phyloP scores from a whole-genome alignment of 352 stramenopile genomes.

The Globisporangium carolinianum region DNA sequence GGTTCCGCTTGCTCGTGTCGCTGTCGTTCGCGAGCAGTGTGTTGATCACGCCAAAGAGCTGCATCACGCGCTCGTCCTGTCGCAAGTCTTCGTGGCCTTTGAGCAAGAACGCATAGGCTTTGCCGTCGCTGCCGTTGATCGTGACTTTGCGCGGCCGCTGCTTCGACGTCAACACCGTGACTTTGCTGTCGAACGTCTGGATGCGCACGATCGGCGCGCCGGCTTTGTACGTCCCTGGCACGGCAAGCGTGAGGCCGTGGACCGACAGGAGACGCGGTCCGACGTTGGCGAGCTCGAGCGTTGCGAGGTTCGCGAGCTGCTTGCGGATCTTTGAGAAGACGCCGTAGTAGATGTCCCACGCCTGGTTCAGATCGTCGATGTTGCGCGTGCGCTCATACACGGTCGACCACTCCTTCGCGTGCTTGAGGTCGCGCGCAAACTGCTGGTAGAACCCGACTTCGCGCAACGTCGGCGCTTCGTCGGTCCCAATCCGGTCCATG shows the following conservation, averaged over 20 bases:
- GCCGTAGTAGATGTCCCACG: constrained; percentile 99
- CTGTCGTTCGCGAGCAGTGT: constrained; percentile 97
- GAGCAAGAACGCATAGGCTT: constrained; percentile 98
- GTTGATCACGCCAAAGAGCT: constrained; percentile 99
- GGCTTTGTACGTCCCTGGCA: constrained; percentile 91
- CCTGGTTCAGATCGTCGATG: constrained; percentile 79
- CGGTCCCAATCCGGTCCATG: constrained; percentile 69
- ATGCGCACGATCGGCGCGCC: constrained; percentile 84
- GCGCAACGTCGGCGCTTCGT: constrained; percentile 77
- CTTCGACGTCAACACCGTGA: constrained; percentile 98
- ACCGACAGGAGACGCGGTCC: constrained; percentile 94
- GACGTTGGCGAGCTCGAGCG: constrained; percentile 96
- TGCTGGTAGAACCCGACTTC: constrained; percentile 84
- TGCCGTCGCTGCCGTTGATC: constrained; percentile 97
- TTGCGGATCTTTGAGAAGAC: constrained; percentile 94
- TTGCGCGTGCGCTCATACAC: constrained; percentile 75
- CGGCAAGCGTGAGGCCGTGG: constrained; percentile 92
- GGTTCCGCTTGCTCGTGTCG: constrained; percentile 96
- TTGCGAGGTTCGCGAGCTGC: constrained; percentile 93
- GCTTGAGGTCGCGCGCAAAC: constrained; percentile 91
- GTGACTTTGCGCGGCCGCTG: constrained; percentile 97
- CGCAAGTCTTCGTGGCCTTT: constrained; percentile 99
- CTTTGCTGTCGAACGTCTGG: constrained; percentile 90
- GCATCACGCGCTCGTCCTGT: constrained; percentile 99
- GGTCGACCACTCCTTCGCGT: constrained; percentile 81